Evolutionary conservation across 108 stramenopile species (phyloP), one percentile per base, ranked within the genome.

Genomic region (Cyclotella sp.): DNA sequence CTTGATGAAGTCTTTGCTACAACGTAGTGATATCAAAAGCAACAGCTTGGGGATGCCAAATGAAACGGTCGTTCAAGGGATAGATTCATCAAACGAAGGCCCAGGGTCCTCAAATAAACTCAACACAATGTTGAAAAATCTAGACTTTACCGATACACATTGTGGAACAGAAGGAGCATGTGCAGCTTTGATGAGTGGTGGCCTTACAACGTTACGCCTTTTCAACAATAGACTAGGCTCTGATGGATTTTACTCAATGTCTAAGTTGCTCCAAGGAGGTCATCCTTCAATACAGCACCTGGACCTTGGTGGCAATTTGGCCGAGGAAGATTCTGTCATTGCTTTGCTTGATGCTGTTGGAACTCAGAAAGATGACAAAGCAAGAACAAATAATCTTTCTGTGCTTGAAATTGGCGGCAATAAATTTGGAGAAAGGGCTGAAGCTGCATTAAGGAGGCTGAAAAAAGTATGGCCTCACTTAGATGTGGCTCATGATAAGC

Each of bases 401-500:
- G 68, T 85, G 27, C 71, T 93, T 41, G 89, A 90, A 55, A 85
- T 93, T 49, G 92, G 92, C 22, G 92, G 90, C 26, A 93, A 93
- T 49, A 41, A 79, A 49, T 82, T 85, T 61, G 88, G 90, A 43
- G 68, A 66, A 0, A 75, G 70, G 42, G 76, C 88, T 42, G 83
- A 84, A 69, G 70, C 76, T 22, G 77, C 74, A 19, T 47, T 89
- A n/a, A 53, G 73, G 8, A 63, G 75, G 54, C 52, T 90, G 14
- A 58, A 84, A 65, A 28, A 24, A 24, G 59, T 77, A 12, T 84
- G 76, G 53, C 89, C 92, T n/a, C 55, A 76, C 10, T 57, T 93
- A 19, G 92, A 93, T 80, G 83, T 93, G 52, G 92, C 92, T 16
- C 84, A 89, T 64, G 92, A 93, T 59, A 86, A 87, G 42, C 82